phyloP scores from a whole-genome alignment of 2,329 filamentous ascomycete species.

The Bisporella sp. region DNA sequence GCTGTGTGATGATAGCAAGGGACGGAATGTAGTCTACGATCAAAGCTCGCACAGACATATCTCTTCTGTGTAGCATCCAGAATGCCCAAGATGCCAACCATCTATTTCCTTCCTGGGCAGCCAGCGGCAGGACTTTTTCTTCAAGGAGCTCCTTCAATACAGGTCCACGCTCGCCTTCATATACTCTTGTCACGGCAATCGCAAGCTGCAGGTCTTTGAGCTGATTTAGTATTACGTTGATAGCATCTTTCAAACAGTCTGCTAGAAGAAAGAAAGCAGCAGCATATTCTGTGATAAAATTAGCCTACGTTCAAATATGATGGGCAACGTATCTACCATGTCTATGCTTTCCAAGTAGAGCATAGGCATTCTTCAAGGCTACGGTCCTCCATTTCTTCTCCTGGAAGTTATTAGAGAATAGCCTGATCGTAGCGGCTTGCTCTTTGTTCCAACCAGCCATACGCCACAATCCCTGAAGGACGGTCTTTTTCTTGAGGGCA shows the following conservation, averaged over 20 bases:
- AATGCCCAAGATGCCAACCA: slow-evolving; percentile 97
- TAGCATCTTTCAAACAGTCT: slow-evolving; percentile 75
- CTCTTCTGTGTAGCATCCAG: slow-evolving; percentile 76
- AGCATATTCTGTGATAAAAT: slow-evolving; percentile 63
- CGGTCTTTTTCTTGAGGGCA: slow-evolving; percentile 81
- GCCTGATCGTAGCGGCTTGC: slow-evolving; percentile 68
- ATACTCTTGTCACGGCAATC: slow-evolving; percentile 79
- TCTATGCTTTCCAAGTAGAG: slow-evolving; percentile 80
- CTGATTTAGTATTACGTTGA: slow-evolving; percentile 80
- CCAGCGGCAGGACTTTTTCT: slow-evolving; percentile 71
- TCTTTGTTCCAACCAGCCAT: slow-evolving; percentile 89
- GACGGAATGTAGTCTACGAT: slow-evolving; percentile 50
- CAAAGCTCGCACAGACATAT: slow-evolving; percentile 77
- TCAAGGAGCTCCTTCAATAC: slow-evolving; percentile 68
- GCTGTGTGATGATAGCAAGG: not conserved
- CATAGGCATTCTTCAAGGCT: slow-evolving; percentile 94
- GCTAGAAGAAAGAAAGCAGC: slow-evolving; percentile 93
- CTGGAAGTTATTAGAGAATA: slow-evolving; percentile 86
- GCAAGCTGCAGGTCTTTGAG: slow-evolving; percentile 85
- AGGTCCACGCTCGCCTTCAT: slow-evolving; percentile 76
- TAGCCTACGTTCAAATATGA: not conserved
- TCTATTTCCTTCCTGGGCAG: slow-evolving; percentile 74
- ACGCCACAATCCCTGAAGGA: slow-evolving; percentile 87
- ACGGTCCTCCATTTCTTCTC: slow-evolving; percentile 82
- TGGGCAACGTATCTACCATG: slow-evolving; percentile 53